Evolutionary conservation across 2,329 filamentous ascomycete genomes (phyloP).

Genomic region (Cordyceps javanica): DNA sequence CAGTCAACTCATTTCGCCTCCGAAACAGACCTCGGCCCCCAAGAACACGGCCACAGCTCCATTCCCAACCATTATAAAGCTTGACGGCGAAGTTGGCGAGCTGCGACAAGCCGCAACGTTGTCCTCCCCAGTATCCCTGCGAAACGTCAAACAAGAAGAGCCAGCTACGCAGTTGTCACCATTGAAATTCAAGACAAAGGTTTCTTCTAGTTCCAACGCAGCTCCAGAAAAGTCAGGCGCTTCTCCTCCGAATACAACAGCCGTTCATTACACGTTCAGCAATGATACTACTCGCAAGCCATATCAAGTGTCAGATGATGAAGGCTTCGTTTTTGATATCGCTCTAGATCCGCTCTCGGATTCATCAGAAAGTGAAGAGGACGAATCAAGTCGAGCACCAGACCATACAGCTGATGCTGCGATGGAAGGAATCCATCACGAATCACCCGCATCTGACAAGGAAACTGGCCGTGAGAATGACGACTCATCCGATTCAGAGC

Average conservation of each 20-base stretch:
- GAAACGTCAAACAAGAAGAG: constrained; percentile 4
- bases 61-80: neutral
- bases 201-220: neutral
- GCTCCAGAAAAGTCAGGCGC: neutral
- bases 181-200: neutral
- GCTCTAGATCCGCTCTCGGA: neutral
- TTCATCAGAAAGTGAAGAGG: neutral
- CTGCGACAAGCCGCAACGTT: constrained; percentile 18
- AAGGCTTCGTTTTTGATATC: constrained; percentile 6
- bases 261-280: neutral
- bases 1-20: constrained; percentile 8
- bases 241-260: neutral
- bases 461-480: neutral
- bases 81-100: neutral
- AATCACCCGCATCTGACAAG: neutral
- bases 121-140: constrained; percentile 24
- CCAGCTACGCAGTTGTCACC: neutral
- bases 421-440: neutral
- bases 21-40: neutral
- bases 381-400: neutral
- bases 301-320: neutral
- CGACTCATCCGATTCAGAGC: neutral
- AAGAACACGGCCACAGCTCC: neutral
- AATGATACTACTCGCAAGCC: neutral
- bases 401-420: neutral